phyloP scores from a whole-genome alignment of 108 stramenopile species.

The Cyclostephanos invisitatus region DNA sequence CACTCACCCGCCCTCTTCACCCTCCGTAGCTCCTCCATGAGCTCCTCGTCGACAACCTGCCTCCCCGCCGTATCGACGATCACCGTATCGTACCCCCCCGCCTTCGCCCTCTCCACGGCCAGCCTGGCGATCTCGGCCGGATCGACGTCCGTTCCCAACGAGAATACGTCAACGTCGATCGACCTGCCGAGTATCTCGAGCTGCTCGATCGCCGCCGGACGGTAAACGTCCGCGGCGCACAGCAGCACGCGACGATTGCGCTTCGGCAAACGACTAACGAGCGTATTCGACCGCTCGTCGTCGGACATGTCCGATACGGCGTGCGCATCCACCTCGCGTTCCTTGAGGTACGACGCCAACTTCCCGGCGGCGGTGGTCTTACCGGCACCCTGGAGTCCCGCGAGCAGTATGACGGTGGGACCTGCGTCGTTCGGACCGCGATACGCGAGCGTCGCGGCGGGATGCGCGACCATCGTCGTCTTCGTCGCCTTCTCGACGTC shows the following conservation, averaged over 20 bases:
- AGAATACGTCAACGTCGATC: slow-evolving; percentile 85
- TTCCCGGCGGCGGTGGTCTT: slow-evolving; percentile 96
- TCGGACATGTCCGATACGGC: slow-evolving; percentile 49
- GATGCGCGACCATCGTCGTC: slow-evolving; percentile 21
- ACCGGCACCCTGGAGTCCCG: slow-evolving; percentile 96
- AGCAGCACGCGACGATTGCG: slow-evolving; percentile 83
- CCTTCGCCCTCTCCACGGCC: slow-evolving; percentile 79
- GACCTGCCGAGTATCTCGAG: slow-evolving; percentile 83
- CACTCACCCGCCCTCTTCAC: slow-evolving; percentile 69
- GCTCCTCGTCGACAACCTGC: slow-evolving; percentile 90
- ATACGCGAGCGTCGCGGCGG: slow-evolving; percentile 67
- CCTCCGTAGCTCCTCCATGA: slow-evolving; percentile 90
- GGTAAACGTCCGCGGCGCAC: slow-evolving; percentile 94
- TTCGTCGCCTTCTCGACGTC: slow-evolving; percentile 11
- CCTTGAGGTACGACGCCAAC: slow-evolving; percentile 85
- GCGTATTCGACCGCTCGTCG: slow-evolving; percentile 45
- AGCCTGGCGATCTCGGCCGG: slow-evolving; percentile 88
- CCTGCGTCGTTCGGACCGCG: slow-evolving; percentile 11
- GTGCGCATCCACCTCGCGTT: slow-evolving; percentile 78
- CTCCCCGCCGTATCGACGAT: slow-evolving; percentile 97
- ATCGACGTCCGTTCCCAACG: slow-evolving; percentile 78
- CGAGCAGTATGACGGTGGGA: slow-evolving; percentile 90
- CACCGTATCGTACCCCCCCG: slow-evolving; percentile 89
- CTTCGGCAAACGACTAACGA: slow-evolving; percentile 66
- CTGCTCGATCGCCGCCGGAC: slow-evolving; percentile 95